A percentile compares a stretch with the other conserved stretches of the same genome.
These are phyloP conservation scores for Talaromyces trachyspermus DNA, from an alignment of 495 filamentous ascomycete species.

Conservation along the genomic window DNA sequence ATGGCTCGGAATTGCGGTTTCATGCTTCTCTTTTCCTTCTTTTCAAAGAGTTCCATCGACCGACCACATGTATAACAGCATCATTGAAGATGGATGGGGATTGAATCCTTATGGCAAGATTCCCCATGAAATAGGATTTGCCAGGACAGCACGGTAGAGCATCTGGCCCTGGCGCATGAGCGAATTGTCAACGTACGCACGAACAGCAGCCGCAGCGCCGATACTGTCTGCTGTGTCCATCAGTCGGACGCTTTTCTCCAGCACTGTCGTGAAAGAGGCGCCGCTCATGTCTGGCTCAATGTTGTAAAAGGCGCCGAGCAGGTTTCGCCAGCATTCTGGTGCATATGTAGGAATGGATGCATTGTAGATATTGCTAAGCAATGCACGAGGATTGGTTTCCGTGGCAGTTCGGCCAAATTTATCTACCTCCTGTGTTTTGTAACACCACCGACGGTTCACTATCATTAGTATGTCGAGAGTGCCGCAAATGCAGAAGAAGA, in stretches of 20 bases:
- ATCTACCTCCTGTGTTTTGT: not conserved
- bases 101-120: slow-evolving; percentile 29
- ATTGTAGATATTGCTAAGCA: not conserved
- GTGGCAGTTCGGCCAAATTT: not conserved
- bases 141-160: slow-evolving; percentile 30
- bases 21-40: slow-evolving; percentile 11
- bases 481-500: not conserved
- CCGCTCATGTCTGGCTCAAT: slow-evolving; percentile 20
- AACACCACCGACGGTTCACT: not conserved
- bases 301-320: slow-evolving; percentile 39
- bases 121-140: slow-evolving; percentile 33
- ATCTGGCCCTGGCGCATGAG: slow-evolving; percentile 31
- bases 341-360: not conserved
- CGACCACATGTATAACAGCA: slow-evolving; percentile 39
- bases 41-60: slow-evolving; percentile 26
- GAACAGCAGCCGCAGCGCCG: slow-evolving; percentile 25
- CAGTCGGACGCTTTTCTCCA: slow-evolving; percentile 24
- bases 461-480: not conserved
- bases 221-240: slow-evolving; percentile 36
- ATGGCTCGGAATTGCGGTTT: slow-evolving; percentile 8
- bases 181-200: slow-evolving; percentile 28
- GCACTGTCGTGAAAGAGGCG: slow-evolving; percentile 14
- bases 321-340: slow-evolving; percentile 23
- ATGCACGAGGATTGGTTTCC: not conserved
- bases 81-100: slow-evolving; percentile 40